These are phyloP conservation scores for Phytophthora europaea DNA, from an alignment of 352 stramenopile genomes.

Conservation along the genomic window DNA sequence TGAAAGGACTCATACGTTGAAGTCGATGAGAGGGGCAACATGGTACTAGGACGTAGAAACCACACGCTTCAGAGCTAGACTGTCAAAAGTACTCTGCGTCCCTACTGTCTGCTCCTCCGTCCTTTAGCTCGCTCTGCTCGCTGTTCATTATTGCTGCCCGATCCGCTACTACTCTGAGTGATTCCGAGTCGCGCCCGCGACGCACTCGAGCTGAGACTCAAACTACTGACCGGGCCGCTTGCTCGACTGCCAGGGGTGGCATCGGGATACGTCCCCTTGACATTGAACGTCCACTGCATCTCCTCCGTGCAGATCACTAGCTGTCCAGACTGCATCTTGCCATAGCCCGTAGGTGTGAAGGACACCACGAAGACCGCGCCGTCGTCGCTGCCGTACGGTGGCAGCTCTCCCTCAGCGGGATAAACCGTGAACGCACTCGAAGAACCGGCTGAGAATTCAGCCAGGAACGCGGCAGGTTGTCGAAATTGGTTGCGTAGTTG, in stretches of 20 bases:
- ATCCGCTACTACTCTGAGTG: conserved; percentile 12
- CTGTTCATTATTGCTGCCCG: conserved; percentile 5
- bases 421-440: conserved; percentile 93
- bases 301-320: conserved; percentile 91
- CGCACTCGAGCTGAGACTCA: conserved; percentile 55
- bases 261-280: conserved; percentile 90
- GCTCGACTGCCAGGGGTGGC: conserved; percentile 47
- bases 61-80: too few species aligned
- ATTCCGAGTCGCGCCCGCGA: conserved; percentile 31
- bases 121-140: conserved; percentile 10
- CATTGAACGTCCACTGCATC: conserved; percentile 95
- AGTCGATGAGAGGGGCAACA: too few species aligned
- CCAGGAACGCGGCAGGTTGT: conserved; percentile 74
- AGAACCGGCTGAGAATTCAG: conserved; percentile 89
- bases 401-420: conserved; percentile 77
- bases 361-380: conserved; percentile 87
- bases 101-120: conserved; percentile 9
- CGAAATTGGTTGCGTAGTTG: conserved; percentile 91
- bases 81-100: too few species aligned
- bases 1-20: too few species aligned
- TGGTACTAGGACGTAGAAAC: too few species aligned
- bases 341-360: conserved; percentile 93
- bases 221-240: conserved; percentile 45
- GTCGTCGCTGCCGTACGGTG: conserved; percentile 76
- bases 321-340: conserved; percentile 90